Conservation (phyloP, 108 stramenopile species). For the Chaetoceros muelleri region DNA sequence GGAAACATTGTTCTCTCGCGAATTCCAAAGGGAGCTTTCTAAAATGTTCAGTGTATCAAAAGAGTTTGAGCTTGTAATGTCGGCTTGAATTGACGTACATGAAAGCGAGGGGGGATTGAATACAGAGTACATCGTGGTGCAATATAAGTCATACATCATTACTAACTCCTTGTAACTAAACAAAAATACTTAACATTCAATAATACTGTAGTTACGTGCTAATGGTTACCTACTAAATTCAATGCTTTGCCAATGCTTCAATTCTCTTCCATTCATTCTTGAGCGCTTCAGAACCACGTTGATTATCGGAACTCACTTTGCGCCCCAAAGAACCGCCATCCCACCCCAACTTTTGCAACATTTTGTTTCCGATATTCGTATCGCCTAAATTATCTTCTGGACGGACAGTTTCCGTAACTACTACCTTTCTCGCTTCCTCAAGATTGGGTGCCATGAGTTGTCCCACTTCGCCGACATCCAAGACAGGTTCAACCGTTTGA, state of each 20-base stretch:
- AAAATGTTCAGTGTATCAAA: not conserved
- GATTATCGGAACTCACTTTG: slow-evolving; percentile 1
- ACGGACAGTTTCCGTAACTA: slow-evolving; percentile 17
- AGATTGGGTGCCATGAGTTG: not conserved
- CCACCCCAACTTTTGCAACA: slow-evolving; percentile 82
- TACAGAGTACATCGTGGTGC: not conserved
- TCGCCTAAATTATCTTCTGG: slow-evolving; percentile 31
- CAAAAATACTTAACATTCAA: not conserved
- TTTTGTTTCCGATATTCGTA: slow-evolving; percentile 55
- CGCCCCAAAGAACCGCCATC: slow-evolving; percentile 38
- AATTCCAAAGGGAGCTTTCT: not conserved
- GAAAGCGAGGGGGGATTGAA: not conserved
- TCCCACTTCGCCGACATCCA: not conserved
- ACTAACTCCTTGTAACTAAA: not conserved
- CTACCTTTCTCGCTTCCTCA: not conserved
- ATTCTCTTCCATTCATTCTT: slow-evolving; percentile 78
- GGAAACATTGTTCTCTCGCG: not conserved
- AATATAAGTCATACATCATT: not conserved
- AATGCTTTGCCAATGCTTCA: slow-evolving; percentile 20
- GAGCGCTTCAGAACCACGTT: slow-evolving; percentile 14
- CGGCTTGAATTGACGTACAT: not conserved
- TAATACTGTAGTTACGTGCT: not conserved
- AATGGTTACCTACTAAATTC: not conserved
- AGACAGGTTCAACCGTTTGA: not conserved
- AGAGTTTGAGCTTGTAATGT: not conserved